These are phyloP conservation scores for Thelonectria olida DNA, from an alignment of 2,329 filamentous ascomycete genomes.

Conservation along the genomic window DNA sequence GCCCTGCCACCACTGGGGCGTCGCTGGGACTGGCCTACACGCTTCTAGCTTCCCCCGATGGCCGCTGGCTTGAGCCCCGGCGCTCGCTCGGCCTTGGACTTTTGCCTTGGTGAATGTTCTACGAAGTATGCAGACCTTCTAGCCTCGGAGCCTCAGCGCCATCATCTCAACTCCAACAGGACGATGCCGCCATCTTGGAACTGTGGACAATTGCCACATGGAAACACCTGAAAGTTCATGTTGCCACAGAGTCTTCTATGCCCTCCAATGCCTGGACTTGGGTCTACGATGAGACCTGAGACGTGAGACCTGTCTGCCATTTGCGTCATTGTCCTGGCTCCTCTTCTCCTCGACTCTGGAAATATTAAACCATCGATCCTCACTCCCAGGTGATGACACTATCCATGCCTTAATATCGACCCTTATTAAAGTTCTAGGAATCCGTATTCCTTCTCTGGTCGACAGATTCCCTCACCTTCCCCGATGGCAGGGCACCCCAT, in stretches of 20 bases:
- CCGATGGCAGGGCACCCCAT: slow-evolving; percentile 30
- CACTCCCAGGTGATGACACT: slow-evolving; percentile 2
- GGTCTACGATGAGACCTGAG: no score
- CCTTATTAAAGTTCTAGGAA: slow-evolving; percentile 16
- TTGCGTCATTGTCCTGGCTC: no score
- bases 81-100: slow-evolving; percentile 9
- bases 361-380: neutral
- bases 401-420: neutral
- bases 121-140: no score
- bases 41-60: slow-evolving; percentile 11
- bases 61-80: slow-evolving; percentile 9
- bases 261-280: no score
- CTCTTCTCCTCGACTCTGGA: neutral
- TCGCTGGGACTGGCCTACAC: slow-evolving; percentile 13
- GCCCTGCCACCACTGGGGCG: slow-evolving; percentile 28
- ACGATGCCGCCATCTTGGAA: neutral
- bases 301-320: no score
- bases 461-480: slow-evolving; percentile 28
- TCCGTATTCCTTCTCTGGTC: slow-evolving; percentile 25
- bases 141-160: no score
- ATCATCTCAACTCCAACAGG: neutral
- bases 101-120: slow-evolving; percentile 1
- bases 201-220: neutral
- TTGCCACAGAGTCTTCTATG: no score
- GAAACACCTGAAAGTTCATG: no score